Base-by-base conservation (phyloP, 2,329 filamentous ascomycete genomes). In the Xylariales sp. region DNA sequence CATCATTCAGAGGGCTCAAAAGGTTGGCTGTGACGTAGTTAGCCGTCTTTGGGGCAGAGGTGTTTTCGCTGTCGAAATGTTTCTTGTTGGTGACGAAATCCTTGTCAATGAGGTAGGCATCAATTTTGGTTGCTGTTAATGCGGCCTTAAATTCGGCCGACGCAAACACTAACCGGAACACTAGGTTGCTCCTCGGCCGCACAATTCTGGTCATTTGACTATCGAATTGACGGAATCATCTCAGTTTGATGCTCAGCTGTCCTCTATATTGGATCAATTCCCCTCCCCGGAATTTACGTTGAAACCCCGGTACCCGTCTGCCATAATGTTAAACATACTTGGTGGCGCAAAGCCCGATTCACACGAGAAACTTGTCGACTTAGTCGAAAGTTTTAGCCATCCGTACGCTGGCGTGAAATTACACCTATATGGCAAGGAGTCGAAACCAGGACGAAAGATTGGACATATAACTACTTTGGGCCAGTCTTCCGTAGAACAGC, bases 41-140 rank as follows among this genome's bases (percentile, higher is more conserved):
- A 86, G 87, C 49, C 91, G 89, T 59, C 91, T 99, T 62, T 90
- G 90, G 83, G 96, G 96, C 59, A 91, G 96, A 69, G 96, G 96
- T 71, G 93, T 97, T 39, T 99, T 97, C 80, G 96, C 95, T 0
- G 95, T 98, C 0, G 96, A 99, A 81, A 93, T 98, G 89, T 99
- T 99, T 81, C 81, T 98, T 3, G 86, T 94, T 10, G 89, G 96
- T 74, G 89, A 89, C 82, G 83, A 83, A 1, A 85, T 97, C 1
- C 81, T 97, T 65, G 86, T 97, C 74, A 97, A 97, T 79, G 94
- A 97, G 81, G 74, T 77, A 63, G 16, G 70, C 10, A 46, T 18
- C 28, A 28, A 48, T 39, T 34, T 48, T 18, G 3, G 1, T 45
- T 9, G 3, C 34, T 48, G 23, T 16, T 43, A 23, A 23, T 32